phyloP scores from a whole-genome alignment of 2,329 filamentous ascomycete species.

The Botrytis paeoniae region DNA sequence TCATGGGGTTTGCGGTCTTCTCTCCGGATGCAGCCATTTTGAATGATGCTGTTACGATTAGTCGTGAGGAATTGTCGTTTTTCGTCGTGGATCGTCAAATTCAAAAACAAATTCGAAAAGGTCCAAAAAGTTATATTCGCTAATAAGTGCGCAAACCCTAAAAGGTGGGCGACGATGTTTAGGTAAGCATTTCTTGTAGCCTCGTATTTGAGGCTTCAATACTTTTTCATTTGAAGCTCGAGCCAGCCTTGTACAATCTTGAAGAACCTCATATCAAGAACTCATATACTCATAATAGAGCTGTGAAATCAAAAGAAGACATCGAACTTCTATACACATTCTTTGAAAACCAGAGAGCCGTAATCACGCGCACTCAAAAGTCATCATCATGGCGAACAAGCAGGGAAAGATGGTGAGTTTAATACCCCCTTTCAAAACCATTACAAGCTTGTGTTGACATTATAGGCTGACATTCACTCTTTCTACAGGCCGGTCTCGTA shows the following conservation, averaged over 20 bases:
- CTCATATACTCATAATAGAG: slow-evolving; percentile 27
- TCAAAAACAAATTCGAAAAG: slow-evolving; percentile 16
- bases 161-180: slow-evolving; percentile 17
- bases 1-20: slow-evolving; percentile 97
- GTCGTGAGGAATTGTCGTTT: slow-evolving; percentile 27
- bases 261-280: slow-evolving; percentile 21
- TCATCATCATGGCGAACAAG: slow-evolving; percentile 76
- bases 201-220: slow-evolving; percentile 16
- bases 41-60: slow-evolving; percentile 29
- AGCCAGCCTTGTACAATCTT: slow-evolving; percentile 12
- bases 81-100: slow-evolving; percentile 27
- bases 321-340: slow-evolving; percentile 37
- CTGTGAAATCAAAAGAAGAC: slow-evolving; percentile 37
- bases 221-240: slow-evolving; percentile 16
- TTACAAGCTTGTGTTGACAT: slow-evolving; percentile 51
- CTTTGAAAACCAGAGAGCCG: slow-evolving; percentile 41
- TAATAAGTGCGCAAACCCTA: slow-evolving; percentile 18
- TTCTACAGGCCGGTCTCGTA: slow-evolving; percentile 67
- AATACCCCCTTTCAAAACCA: slow-evolving; percentile 36
- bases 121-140: slow-evolving; percentile 9
- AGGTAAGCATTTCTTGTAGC: slow-evolving; percentile 17
- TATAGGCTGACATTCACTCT: slow-evolving; percentile 56
- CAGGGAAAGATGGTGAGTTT: slow-evolving; percentile 98
- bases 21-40: slow-evolving; percentile 63
- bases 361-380: slow-evolving; percentile 39